phyloP scores from a whole-genome alignment of 169 alveolate species.

The Plasmodium ovale region DNA sequence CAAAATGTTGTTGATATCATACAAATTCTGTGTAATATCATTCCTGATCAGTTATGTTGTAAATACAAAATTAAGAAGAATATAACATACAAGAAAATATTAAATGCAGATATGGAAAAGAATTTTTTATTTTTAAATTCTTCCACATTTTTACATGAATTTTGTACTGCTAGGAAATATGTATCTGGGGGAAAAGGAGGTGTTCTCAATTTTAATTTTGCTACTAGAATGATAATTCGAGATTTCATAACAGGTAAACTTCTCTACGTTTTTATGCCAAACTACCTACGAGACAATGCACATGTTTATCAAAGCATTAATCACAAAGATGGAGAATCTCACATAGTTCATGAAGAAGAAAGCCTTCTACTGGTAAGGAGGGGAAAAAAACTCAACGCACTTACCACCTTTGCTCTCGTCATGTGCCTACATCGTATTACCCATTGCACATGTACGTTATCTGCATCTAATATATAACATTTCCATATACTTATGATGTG shows the following conservation, averaged over 20 bases:
- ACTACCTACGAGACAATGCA: background rate
- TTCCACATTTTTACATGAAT: conserved; percentile 85
- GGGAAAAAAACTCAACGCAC: background rate
- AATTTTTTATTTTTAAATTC: conserved; percentile 85
- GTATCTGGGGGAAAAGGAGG: conserved; percentile 95
- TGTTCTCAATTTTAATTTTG: conserved; percentile 94
- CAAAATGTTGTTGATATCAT: conserved; percentile 92
- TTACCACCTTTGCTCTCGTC: background rate
- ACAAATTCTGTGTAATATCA: conserved; percentile 94
- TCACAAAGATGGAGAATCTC: background rate
- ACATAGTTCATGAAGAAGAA: background rate
- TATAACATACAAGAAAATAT: conserved; percentile 37
- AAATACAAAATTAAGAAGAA: conserved; percentile 73
- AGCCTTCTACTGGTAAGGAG: background rate
- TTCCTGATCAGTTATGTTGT: conserved; percentile 90
- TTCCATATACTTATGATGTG: no score
- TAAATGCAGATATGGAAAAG: conserved; percentile 81
- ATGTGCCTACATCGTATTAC: no score
- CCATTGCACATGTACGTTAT: no score
- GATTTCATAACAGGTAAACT: conserved; percentile 96
- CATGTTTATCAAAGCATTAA: background rate
- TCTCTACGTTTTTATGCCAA: conserved; percentile 85
- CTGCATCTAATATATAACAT: no score
- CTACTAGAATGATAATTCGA: conserved; percentile 94
- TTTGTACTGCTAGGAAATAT: conserved; percentile 87